Conservation (phyloP, 441 rosid genomes). For the Populus tomentosa region DNA sequence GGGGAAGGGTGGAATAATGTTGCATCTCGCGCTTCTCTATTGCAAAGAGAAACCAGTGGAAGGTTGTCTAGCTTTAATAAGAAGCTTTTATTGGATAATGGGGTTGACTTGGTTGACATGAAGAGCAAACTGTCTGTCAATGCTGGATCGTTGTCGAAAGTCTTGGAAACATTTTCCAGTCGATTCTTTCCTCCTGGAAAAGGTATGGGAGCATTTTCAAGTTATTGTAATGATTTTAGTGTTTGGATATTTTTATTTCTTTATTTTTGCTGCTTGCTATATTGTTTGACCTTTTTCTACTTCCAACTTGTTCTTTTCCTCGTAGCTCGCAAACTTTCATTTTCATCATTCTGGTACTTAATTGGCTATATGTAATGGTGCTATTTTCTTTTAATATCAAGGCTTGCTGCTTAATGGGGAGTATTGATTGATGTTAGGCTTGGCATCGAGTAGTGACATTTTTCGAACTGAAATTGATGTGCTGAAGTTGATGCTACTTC, state of each 20-base stretch:
- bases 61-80: conserved; percentile 37
- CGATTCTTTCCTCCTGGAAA: conserved; percentile 36
- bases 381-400: background rate
- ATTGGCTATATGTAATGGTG: background rate
- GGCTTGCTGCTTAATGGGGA: background rate
- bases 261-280: background rate
- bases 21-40: conserved; percentile 33
- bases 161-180: conserved; percentile 36
- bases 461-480: too few relatives aligned
- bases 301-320: background rate
- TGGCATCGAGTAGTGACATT: background rate
- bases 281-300: background rate
- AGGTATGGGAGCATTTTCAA: conserved; percentile 34
- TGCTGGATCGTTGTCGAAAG: conserved; percentile 36
- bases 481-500: background rate
- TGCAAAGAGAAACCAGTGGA: conserved; percentile 48
- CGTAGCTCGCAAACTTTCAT: background rate
- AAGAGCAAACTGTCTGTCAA: conserved; percentile 26
- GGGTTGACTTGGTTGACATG: conserved; percentile 25
- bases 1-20: conserved; percentile 40
- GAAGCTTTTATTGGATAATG: conserved; percentile 28
- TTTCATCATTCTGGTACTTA: background rate
- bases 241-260: background rate
- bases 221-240: background rate
- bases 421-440: background rate